phyloP scores from a whole-genome alignment of 2,329 filamentous ascomycete genomes.

The Aspergillus ochraceoroseus region DNA sequence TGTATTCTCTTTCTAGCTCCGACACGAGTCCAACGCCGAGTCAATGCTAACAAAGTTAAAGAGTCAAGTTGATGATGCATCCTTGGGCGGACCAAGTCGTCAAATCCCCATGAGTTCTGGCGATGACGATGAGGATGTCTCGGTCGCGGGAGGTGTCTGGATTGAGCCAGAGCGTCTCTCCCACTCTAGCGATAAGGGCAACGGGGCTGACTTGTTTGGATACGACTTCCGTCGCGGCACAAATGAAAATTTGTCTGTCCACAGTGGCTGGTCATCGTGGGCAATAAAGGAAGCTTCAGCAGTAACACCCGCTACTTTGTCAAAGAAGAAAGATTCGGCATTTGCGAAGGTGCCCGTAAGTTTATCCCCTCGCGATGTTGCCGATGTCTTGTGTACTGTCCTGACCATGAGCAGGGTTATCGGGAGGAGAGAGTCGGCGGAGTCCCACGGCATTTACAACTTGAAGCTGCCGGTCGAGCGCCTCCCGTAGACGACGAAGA shows the following conservation, averaged over 20 bases:
- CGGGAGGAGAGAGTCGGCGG: too few species aligned
- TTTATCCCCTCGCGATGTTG: neutral
- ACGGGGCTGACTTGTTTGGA: slow-evolving; percentile 18
- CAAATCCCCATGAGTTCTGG: slow-evolving; percentile 5
- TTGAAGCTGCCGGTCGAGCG: too few species aligned
- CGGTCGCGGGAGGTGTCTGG: slow-evolving; percentile 21
- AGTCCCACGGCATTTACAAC: too few species aligned
- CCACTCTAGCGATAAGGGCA: slow-evolving; percentile 10
- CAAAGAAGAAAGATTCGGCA: slow-evolving; percentile 12
- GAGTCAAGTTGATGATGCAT: slow-evolving; percentile 18
- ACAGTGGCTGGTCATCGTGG: slow-evolving; percentile 19
- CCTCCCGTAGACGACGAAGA: slow-evolving; percentile 30
- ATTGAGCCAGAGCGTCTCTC: slow-evolving; percentile 15
- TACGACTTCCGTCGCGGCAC: slow-evolving; percentile 15
- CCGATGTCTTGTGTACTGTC: too few species aligned
- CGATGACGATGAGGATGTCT: slow-evolving; percentile 20
- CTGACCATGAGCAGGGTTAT: too few species aligned
- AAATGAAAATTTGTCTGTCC: slow-evolving; percentile 14
- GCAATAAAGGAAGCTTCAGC: slow-evolving; percentile 13
- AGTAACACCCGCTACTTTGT: neutral
- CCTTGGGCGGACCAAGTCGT: slow-evolving; percentile 7
- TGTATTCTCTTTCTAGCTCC: slow-evolving; percentile 5
- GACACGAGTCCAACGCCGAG: too few species aligned
- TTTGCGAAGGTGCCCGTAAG: slow-evolving; percentile 26
- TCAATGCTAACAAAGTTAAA: too few species aligned